Percentiles rank a stretch among this genome's conserved stretches.
Conservation (phyloP, 495 filamentous ascomycete genomes). For the Aspergillus baeticus region DNA sequence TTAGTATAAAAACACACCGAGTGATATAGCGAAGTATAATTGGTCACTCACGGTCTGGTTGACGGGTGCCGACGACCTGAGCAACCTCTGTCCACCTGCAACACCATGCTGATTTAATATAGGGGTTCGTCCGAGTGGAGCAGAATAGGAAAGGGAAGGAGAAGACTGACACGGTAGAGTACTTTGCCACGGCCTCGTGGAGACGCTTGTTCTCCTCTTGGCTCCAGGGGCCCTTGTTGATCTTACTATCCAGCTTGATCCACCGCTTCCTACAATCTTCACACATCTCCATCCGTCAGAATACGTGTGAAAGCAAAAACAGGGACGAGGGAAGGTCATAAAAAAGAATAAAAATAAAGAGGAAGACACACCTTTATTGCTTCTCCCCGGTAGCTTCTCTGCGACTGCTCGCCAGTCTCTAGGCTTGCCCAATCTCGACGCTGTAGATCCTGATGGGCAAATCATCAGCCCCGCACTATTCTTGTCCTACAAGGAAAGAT, state of each 20-base stretch:
- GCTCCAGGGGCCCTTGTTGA: background rate
- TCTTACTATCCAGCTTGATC: background rate
- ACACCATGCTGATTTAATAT: background rate
- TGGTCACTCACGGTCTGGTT: background rate
- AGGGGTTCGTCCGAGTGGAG: too few species aligned
- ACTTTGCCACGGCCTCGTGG: background rate
- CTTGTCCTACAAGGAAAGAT: too few species aligned
- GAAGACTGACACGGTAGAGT: background rate
- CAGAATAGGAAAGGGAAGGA: background rate
- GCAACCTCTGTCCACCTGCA: background rate
- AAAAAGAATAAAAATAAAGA: too few species aligned
- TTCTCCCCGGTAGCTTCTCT: background rate
- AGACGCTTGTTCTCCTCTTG: background rate
- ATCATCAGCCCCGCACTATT: too few species aligned
- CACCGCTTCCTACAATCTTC: background rate
- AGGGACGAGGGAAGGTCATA: too few species aligned
- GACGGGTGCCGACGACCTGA: background rate
- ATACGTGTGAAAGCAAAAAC: too few species aligned
- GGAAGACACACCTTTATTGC: background rate
- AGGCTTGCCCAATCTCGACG: too few species aligned
- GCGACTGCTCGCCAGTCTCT: background rate
- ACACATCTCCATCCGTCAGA: too few species aligned
- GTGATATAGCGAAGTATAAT: too few species aligned
- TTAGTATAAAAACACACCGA: background rate
- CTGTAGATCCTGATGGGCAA: too few species aligned